Evolutionary conservation across 768 basidiomycete genomes (phyloP), one percentile per base, ranked within the genome.

Genomic region (Thelephora ganbajun): DNA sequence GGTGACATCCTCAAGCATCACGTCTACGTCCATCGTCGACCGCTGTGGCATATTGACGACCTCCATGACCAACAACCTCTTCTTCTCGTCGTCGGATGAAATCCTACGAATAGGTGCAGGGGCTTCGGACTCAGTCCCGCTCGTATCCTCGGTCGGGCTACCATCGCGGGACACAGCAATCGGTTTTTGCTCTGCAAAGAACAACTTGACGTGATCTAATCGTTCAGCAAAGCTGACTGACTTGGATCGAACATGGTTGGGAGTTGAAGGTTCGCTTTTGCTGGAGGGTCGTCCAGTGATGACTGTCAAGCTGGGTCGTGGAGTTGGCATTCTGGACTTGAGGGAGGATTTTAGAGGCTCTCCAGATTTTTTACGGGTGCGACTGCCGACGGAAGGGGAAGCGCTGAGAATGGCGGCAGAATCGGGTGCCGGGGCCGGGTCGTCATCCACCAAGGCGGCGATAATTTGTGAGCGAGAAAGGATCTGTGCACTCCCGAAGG

Each of bases 171-270:
- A 88, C 14, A 99, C 94, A 0, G 93, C 92, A 6, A 88, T 72
- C 5, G 94, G 94, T 60, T 91, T 91, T 64, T 98, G 94, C 65
- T 91, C 87, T 11, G 93, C 82, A 48, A 93, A 70, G 69, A 98
- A 98, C 43, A 93, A 74, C 64, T 93, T 93, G 52, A 98, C 87
- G 48, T 90, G 87, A 63, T 96, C 94, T 46, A 97, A 76, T 59
- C 92, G 78, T 5, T 81, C 62, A 65, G 94, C 88, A 51, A 99
- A 99, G 58, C 96, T 90, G 7, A 99, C 94, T 20, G 79, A 80
- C 61, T 96, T 93, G 39, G 18, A 41, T 41, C 39, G 16, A 53
- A 76, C 66, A 35, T 71, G 70, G 4, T 74, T 80, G 0, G 93
- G 93, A 2, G 91, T 92, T 2, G 66, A 70, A 0, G 94, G 94